Conservation (phyloP, 441 rosid genomes). For the Iberis amara region DNA sequence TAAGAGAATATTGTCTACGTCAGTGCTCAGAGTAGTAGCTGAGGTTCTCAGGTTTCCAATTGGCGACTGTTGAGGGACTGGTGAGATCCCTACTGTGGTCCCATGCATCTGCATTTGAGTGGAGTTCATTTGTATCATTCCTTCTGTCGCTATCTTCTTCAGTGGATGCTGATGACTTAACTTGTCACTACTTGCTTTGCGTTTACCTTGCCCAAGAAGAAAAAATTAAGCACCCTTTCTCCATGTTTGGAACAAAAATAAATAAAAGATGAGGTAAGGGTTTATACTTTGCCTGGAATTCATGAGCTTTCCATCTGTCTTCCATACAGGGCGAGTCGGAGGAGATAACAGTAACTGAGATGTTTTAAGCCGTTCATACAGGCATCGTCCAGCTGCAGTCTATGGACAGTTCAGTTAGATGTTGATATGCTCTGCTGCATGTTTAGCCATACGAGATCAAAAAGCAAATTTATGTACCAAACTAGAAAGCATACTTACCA, state of each 20-base stretch:
- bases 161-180: conserved; percentile 41
- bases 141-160: conserved; percentile 43
- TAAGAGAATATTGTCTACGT: conserved; percentile 37
- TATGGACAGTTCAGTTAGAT: conserved; percentile 22
- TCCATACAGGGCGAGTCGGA: conserved; percentile 37
- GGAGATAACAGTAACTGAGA: conserved; percentile 39
- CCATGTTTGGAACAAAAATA: not conserved
- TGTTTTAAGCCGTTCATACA: conserved; percentile 44
- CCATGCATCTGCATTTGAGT: conserved; percentile 40
- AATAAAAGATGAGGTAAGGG: conserved; percentile 13
- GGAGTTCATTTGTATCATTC: conserved; percentile 43
- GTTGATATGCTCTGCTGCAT: too few relatives aligned
- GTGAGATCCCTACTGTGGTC: conserved; percentile 19
- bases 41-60: conserved; percentile 37
- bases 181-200: conserved; percentile 43
- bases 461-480: conserved; percentile 5
- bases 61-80: conserved; percentile 31
- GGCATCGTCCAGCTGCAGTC: conserved; percentile 54
- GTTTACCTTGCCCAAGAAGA: conserved; percentile 41
- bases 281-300: conserved; percentile 42
- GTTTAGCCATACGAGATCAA: not conserved
- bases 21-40: conserved; percentile 27
- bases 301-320: conserved; percentile 32
- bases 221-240: not conserved
- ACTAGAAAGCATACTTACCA: conserved; percentile 33